Percentiles rank a stretch among this genome's conserved stretches.
Conservation (phyloP, 2,329 filamentous ascomycete species). For the Sarocladium kiliense region DNA sequence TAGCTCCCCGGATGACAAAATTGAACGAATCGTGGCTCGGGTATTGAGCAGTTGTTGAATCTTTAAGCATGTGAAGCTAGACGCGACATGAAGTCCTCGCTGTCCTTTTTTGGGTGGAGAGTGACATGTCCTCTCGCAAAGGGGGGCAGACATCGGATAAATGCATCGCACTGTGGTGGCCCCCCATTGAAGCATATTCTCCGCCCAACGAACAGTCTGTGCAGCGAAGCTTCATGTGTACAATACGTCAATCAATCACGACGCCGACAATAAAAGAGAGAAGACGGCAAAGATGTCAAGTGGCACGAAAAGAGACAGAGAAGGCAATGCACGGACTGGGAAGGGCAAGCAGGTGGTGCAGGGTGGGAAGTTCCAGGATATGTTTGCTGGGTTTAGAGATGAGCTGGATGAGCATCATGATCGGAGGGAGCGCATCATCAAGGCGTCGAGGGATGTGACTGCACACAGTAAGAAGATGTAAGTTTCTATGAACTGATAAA, state of each 20-base stretch:
- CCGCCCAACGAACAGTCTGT: not conserved
- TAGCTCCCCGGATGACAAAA: too few species aligned
- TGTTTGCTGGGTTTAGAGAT: constrained; percentile 81
- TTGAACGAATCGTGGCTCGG: too few species aligned
- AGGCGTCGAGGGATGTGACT: constrained; percentile 87
- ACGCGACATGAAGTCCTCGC: not conserved
- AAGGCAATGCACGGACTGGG: constrained; percentile 37
- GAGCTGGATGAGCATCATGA: constrained; percentile 95
- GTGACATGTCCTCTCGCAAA: not conserved
- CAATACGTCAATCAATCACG: too few species aligned
- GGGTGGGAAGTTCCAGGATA: constrained; percentile 51
- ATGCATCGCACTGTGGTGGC: too few species aligned
- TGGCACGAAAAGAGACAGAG: constrained; percentile 48
- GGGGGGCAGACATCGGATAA: constrained; percentile 2
- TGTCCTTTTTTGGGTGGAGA: constrained; percentile 6
- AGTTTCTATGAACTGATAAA: constrained; percentile 17
- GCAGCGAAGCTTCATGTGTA: too few species aligned
- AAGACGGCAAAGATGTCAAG: constrained; percentile 30
- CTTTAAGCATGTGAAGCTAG: not conserved
- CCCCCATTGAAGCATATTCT: constrained; percentile 7
- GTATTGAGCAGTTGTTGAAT: too few species aligned
- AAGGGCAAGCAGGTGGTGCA: constrained; percentile 24
- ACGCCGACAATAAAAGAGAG: too few species aligned
- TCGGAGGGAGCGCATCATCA: constrained; percentile 82
- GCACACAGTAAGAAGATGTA: constrained; percentile 96